Percentiles rank a stretch among this genome's conserved stretches.
phyloP scores from a whole-genome alignment of 2,329 filamentous ascomycete genomes.

The Microdochium bolleyi region DNA sequence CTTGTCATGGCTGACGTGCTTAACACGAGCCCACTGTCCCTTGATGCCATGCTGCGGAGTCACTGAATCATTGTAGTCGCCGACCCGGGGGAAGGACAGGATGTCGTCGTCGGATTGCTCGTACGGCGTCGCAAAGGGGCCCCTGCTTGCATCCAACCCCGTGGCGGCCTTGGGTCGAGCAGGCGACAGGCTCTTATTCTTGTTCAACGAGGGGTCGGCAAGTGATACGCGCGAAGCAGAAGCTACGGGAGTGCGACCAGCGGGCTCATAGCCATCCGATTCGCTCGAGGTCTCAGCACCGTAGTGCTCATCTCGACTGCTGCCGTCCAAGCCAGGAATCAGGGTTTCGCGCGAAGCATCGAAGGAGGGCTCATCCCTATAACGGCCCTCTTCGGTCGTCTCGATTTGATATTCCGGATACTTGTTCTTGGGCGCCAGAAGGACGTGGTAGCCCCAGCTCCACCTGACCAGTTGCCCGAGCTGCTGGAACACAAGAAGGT shows the following conservation, averaged over 20 bases:
- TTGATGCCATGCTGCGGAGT: conserved; percentile 27
- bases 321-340: conserved; percentile 34
- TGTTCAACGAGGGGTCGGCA: conserved; percentile 39
- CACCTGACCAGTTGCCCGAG: conserved; percentile 90
- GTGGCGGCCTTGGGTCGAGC: conserved; percentile 18
- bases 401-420: conserved; percentile 57
- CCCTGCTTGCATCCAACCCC: conserved; percentile 9
- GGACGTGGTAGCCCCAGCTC: conserved; percentile 96
- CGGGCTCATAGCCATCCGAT: conserved; percentile 43
- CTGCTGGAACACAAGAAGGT: conserved; percentile 95
- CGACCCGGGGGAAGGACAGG: conserved; percentile 53
- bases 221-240: conserved; percentile 41
- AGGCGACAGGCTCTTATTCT: conserved; percentile 21
- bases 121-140: conserved; percentile 24
- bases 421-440: conserved; percentile 76
- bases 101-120: conserved; percentile 43
- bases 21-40: conserved; percentile 30
- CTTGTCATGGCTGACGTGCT: conserved; percentile 21
- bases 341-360: conserved; percentile 31
- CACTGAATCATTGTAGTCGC: conserved; percentile 30
- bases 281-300: conserved; percentile 28
- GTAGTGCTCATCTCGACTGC: conserved; percentile 25
- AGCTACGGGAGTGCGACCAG: conserved; percentile 46
- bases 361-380: conserved; percentile 33
- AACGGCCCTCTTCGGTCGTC: conserved; percentile 49